A percentile compares a stretch with the other conserved stretches of the same genome.
phyloP scores from a whole-genome alignment of 441 rosid species.

The Melastoma candidum region DNA sequence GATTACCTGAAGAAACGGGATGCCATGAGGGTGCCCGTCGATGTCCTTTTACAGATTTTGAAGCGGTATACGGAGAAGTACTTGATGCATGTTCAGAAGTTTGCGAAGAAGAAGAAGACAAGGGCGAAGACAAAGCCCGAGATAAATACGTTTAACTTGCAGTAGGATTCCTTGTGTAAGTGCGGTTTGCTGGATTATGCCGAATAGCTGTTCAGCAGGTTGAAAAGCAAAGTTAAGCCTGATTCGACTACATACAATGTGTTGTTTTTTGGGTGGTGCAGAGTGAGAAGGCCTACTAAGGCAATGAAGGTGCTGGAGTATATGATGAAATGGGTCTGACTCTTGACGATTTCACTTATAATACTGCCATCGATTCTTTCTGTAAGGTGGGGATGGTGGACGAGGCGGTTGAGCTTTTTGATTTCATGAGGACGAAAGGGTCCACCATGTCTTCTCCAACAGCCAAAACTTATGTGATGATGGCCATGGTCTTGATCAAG shows the following conservation, averaged over 20 bases:
- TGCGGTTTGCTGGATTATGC: conserved; percentile 71
- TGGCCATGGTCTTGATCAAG: conserved; percentile 59
- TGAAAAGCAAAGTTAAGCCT: conserved; percentile 51
- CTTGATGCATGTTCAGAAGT: conserved; percentile 72
- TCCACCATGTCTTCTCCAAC: conserved; percentile 76
- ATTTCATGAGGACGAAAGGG: conserved; percentile 79
- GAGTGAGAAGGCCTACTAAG: conserved; percentile 64
- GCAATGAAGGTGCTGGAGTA: conserved; percentile 67
- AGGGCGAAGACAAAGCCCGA: conserved; percentile 87
- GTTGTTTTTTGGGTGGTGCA: conserved; percentile 86
- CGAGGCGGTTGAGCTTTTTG: conserved; percentile 69
- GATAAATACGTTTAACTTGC: conserved; percentile 77
- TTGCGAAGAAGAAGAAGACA: conserved; percentile 73
- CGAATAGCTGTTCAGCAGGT: conserved; percentile 39
- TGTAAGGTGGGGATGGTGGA: conserved; percentile 73
- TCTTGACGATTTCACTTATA: conserved; percentile 81
- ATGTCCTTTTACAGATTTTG: conserved; percentile 46
- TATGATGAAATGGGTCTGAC: conserved; percentile 71
- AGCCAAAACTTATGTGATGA: conserved; percentile 65
- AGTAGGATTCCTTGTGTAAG: conserved; percentile 80
- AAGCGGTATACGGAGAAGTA: conserved; percentile 67
- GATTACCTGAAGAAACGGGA: conserved; percentile 71
- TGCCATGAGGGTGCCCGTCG: conserved; percentile 44
- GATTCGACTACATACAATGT: conserved; percentile 61
- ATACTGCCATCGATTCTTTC: conserved; percentile 75